phyloP scores from a whole-genome alignment of 441 rosid genomes.

The Bruguiera hainesii region DNA sequence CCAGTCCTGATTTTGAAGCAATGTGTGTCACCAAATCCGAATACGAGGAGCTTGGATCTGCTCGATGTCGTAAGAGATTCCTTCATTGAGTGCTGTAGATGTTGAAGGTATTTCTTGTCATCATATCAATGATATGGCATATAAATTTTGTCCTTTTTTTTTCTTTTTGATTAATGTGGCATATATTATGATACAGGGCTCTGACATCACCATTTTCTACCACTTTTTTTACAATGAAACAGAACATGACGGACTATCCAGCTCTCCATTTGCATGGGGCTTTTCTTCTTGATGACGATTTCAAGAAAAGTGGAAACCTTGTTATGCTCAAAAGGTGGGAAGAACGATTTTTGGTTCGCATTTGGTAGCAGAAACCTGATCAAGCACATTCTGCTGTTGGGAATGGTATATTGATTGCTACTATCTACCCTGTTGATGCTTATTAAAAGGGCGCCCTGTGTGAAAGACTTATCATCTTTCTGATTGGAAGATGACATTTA shows the following conservation, averaged over 20 bases:
- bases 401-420: not conserved
- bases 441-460: not conserved
- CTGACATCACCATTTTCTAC: not conserved
- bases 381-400: not conserved
- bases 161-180: slow-evolving; percentile 16
- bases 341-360: slow-evolving; percentile 1
- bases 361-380: not conserved
- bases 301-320: not conserved
- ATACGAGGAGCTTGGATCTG: slow-evolving; percentile 94
- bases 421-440: not conserved
- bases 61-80: slow-evolving; percentile 79
- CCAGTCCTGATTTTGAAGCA: slow-evolving; percentile 83
- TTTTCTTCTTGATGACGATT: too few relatives aligned
- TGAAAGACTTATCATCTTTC: not conserved
- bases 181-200: not conserved
- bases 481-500: not conserved
- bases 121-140: too few relatives aligned
- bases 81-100: slow-evolving; percentile 43
- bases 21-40: slow-evolving; percentile 93
- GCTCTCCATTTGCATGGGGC: not conserved
- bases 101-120: slow-evolving; percentile 20
- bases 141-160: not conserved
- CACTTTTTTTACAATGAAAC: not conserved
- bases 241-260: slow-evolving; percentile 4
- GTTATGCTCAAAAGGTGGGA: not conserved